Evolutionary conservation across 2,329 filamentous ascomycete genomes (phyloP), one percentile per base, ranked within the genome.

Genomic region (Aureobasidium sp.): DNA sequence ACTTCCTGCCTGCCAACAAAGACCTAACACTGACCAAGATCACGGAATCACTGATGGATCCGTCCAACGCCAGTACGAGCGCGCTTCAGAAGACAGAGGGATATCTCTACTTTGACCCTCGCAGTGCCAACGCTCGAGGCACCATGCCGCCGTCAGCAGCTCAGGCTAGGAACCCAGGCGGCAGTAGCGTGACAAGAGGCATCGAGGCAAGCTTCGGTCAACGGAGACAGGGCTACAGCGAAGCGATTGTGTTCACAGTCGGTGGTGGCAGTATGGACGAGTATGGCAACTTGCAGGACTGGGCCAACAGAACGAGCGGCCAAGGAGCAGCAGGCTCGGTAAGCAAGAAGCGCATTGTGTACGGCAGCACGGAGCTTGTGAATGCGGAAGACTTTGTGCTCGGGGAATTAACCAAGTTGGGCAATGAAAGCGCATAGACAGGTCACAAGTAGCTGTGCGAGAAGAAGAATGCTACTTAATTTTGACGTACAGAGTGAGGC

Each of bases 201-300:
- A 90, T 88, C 27, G 82, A 84, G 37, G 92, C 91, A 7, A 95
- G 86, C 61, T 97, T 97, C 74, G 94, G 93, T 1, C 93, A 97
- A 75, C 80, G 91, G 64, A 81, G 93, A 61, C 73, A 76, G 62
- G 73, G 72, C 17, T 76, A 75, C 64, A 74, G 70, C 62, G 74
- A 76, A 53, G 74, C 73, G 1, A 75, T 76, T 42, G 74, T 76
- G 0, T 76, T 76, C 62, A 73, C 72, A 20, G 73, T 76, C 11
- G 94, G 94, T 4, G 94, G 95, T 51, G 94, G 94, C 45, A 97
- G 91, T 72, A 97, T 99, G 90, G 94, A 99, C 69, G 94, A 99
- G 74, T 99, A 97, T 73, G 93, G 92, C 22, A 99, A 99, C 75
- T 74, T 99, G 72, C 91, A 96, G 73, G 94, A 97, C 72, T 99